A percentile compares a stretch with the other conserved stretches of the same genome.
phyloP scores from a whole-genome alignment of 371 early-diverging fungal species.

The Mortierella sp. region DNA sequence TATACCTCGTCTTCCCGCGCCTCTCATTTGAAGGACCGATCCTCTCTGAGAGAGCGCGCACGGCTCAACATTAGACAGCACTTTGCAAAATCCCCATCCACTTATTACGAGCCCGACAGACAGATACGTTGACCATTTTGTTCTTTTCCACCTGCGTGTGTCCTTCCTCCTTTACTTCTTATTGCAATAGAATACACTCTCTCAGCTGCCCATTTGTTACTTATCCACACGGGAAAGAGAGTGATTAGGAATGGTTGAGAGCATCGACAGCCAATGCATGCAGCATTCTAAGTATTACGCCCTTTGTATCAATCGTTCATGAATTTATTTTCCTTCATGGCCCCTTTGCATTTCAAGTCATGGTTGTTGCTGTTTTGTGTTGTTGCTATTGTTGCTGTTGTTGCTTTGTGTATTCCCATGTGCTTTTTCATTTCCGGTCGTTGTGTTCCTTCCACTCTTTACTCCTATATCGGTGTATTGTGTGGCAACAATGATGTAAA shows the following conservation, averaged over 20 bases:
- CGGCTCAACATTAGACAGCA: slow-evolving; percentile 2
- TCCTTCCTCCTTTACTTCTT: not conserved
- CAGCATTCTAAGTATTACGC: not conserved
- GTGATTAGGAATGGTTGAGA: slow-evolving; percentile 1
- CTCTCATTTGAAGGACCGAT: slow-evolving; percentile 10
- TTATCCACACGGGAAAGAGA: not conserved
- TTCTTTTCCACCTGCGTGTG: not conserved
- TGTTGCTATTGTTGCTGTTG: not conserved
- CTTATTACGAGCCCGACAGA: not conserved
- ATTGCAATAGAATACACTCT: not conserved
- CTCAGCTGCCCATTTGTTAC: not conserved
- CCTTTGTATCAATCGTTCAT: not conserved
- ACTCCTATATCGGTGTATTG: not conserved
- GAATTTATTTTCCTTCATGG: not conserved
- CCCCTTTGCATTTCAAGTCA: not conserved
- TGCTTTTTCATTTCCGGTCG: slow-evolving; percentile 23
- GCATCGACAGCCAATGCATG: not conserved
- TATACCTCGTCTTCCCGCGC: not conserved
- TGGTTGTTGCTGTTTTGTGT: not conserved
- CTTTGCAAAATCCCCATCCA: not conserved
- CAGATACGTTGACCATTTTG: not conserved
- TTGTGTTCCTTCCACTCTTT: not conserved
- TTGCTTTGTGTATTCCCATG: slow-evolving; percentile 18
- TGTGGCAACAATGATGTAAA: not conserved
- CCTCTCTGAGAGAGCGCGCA: not conserved